Evolutionary conservation across 306 rosid genomes (phyloP), one percentile per base, ranked within the genome.

Genomic region (Cotoneaster glaucophyllus): DNA sequence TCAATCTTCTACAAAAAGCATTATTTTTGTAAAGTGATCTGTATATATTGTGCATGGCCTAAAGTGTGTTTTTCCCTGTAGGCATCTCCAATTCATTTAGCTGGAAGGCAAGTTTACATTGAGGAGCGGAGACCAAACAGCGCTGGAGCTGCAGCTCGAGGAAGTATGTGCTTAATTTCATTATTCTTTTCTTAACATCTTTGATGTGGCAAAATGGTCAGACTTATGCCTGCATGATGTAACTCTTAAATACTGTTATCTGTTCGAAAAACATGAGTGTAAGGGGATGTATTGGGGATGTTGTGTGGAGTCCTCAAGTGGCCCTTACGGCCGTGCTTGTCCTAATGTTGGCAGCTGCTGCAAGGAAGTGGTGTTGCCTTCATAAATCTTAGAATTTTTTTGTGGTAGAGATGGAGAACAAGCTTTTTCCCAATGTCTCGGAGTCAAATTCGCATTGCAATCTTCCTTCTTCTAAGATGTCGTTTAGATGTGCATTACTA

Each of bases 41-140:
- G 17, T 18, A 0, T 17, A 59, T 10, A 12, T 6, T n/a, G 21
- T 32, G 53, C 63, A 68, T 71, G 75, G 52, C 77, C 24, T 74
- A 74, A 54, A 43, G 12, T 43, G 28, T 58, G 52, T 31, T 81
- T 76, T 68, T 80, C 54, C 71, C 21, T 84, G 72, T 77, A 95
- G 97, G 97, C 97, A n/a, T 95, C 99, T 76, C 97, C 98, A 11
- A 85, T 92, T 72, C 93, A 85, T 56, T 82, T 96, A 81, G 96
- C 86, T 79, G 99, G 97, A 80, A 89, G 97, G 80, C 93, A 84
- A 85, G 85, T 95, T 62, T 92, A 92, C 87, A 86, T 95, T 34
- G 96, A 92, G 86, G 97, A 89, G 82, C 92, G 96, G 39, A 92
- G 97, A 84, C 96, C 97, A 73, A 92, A 89, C 91, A 90, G 84